Conservation (phyloP, 257 asterid species). For the Handroanthus guayacan region DNA sequence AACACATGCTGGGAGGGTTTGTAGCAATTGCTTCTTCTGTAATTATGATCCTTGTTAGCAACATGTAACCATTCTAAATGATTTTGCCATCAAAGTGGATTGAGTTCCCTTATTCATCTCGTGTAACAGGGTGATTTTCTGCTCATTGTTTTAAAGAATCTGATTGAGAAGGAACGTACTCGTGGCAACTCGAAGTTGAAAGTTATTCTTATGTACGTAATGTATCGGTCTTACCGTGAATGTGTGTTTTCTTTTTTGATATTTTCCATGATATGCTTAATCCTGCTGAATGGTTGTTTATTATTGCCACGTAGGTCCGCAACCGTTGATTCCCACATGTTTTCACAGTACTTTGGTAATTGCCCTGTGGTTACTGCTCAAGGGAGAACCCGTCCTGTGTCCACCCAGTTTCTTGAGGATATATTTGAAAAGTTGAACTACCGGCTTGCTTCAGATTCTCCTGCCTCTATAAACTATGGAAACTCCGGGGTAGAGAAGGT, state of each 20-base stretch:
- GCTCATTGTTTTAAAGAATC: slow-evolving; percentile 84
- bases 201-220: slow-evolving; percentile 88
- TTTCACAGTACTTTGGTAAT: slow-evolving; percentile 84
- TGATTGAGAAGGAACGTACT: slow-evolving; percentile 81
- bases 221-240: slow-evolving; percentile 33
- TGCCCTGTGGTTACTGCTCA: slow-evolving; percentile 96
- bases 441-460: slow-evolving; percentile 91
- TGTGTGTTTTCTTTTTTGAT: slow-evolving; percentile 34
- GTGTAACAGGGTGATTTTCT: slow-evolving; percentile 94
- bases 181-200: slow-evolving; percentile 65
- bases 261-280: slow-evolving; percentile 20
- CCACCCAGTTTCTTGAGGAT: slow-evolving; percentile 89
- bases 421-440: slow-evolving; percentile 78
- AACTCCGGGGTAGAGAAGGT: slow-evolving; percentile 68
- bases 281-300: slow-evolving; percentile 37
- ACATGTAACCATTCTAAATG: slow-evolving; percentile 28
- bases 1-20: slow-evolving; percentile 11
- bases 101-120: slow-evolving; percentile 42
- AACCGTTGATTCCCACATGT: slow-evolving; percentile 90
- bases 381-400: slow-evolving; percentile 95
- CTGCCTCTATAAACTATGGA: slow-evolving; percentile 70
- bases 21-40: slow-evolving; percentile 19
- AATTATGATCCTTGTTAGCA: slow-evolving; percentile 27
- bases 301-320: slow-evolving; percentile 79
- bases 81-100: slow-evolving; percentile 34